Evolutionary conservation across 352 stramenopile genomes (phyloP), one percentile per base, ranked within the genome.

Genomic region (Phytophthora cryptogea): DNA sequence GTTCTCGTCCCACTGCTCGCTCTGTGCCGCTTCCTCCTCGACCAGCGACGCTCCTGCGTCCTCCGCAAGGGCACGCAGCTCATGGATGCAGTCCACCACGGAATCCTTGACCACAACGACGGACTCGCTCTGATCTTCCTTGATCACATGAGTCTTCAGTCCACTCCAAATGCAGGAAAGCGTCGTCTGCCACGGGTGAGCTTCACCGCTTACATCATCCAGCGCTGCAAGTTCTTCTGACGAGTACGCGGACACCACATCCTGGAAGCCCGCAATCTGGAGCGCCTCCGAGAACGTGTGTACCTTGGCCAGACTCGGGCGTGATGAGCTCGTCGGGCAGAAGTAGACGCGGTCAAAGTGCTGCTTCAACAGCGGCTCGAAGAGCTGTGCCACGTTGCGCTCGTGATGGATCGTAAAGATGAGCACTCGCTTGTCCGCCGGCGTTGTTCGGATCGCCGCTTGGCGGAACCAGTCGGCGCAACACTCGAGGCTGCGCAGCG

Each of bases 321-420:
- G 82, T 3, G 68, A 78, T 54, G 81, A 80, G 27, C 70, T 71
- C 28, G 83, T 92, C 1, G 80, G 75, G 30, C 78, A 88, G 61
- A 94, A 92, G 73, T 91, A 90, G 3, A 91, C 78, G 57, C 69
- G 80, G 52, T 90, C 80, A 49, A 92, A 94, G n/a, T 58, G 44
- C 40, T 85, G 63, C 13, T 60, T 60, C 20, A 94, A 48, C 62
- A 92, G 70, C 33, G 84, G 78, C 33, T 78, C 63, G 14, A 93
- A 76, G 14, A 94, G 64, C 33, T 68, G 63, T 23, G 78, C 82
- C 41, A 94, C 79, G 60, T 94, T 89, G 54, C 84, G 84, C 49
- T 94, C 84, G 68, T 92, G 82, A 71, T 92, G 83, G 64, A 89
- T 91, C 51, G 84, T 89, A 70, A 94, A 94, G 50, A 92, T 69